A percentile compares a stretch with the other conserved stretches of the same genome.
phyloP scores from a whole-genome alignment of 805 yeast genomes.

The Hanseniaspora valbyensis region DNA sequence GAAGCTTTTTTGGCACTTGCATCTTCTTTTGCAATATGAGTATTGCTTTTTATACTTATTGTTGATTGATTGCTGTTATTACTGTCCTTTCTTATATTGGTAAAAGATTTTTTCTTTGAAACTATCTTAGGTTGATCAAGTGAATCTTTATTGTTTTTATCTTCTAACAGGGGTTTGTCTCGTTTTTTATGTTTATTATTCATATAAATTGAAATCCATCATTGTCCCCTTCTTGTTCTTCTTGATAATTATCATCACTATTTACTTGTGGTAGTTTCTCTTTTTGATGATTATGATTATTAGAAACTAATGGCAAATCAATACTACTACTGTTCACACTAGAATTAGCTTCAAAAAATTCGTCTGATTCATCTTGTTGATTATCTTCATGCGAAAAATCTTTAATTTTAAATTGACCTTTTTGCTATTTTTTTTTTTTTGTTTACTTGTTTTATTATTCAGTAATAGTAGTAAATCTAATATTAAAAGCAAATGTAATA shows the following conservation, averaged over 20 bases:
- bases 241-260: not conserved
- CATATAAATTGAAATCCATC: not conserved
- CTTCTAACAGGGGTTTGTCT: not conserved
- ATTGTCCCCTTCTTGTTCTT: not conserved
- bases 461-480: too few species aligned
- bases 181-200: not conserved
- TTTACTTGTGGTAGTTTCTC: not conserved
- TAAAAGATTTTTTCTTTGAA: not conserved
- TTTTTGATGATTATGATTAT: too few species aligned
- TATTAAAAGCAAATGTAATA: too few species aligned
- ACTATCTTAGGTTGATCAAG: not conserved
- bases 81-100: conserved; percentile 3
- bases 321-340: not conserved
- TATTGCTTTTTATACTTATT: conserved; percentile 1
- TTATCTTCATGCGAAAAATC: not conserved
- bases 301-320: too few species aligned
- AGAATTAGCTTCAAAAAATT: conserved; percentile 15
- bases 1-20: not conserved
- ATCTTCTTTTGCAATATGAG: not conserved
- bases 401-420: too few species aligned
- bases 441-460: not conserved
- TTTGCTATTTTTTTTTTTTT: not conserved
- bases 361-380: conserved; percentile 5
- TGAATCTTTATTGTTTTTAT: not conserved
- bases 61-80: conserved; percentile 12